These are phyloP conservation scores for Penicillium longicatenatum DNA, from an alignment of 495 filamentous ascomycete species.

Conservation along the genomic window DNA sequence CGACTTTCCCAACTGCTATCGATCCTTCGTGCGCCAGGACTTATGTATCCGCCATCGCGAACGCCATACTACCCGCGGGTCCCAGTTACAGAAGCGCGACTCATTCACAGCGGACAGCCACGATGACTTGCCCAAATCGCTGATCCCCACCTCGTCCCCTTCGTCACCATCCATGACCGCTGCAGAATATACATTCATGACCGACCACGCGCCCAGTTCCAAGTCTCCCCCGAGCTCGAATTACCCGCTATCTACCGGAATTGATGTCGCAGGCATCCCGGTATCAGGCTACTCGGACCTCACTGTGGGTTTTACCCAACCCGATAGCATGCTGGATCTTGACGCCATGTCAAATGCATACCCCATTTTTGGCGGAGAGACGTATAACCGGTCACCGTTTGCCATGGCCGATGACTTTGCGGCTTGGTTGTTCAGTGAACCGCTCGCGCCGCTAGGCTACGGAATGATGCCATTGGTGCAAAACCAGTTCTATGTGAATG, in stretches of 20 bases:
- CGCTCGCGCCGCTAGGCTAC: slow-evolving; percentile 39
- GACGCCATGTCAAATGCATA: slow-evolving; percentile 73
- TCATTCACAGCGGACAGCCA: slow-evolving; percentile 37
- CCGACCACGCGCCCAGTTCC: slow-evolving; percentile 15
- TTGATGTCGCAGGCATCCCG: slow-evolving; percentile 24
- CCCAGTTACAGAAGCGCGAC: slow-evolving; percentile 91
- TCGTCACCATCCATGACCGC: slow-evolving; percentile 26
- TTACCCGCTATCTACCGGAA: slow-evolving; percentile 33
- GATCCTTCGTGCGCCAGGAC: slow-evolving; percentile 92
- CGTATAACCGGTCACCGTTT: slow-evolving; percentile 81
- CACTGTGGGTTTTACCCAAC: slow-evolving; percentile 15
- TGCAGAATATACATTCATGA: slow-evolving; percentile 23
- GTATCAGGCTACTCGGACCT: slow-evolving; percentile 36
- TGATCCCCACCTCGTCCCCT: slow-evolving; percentile 20
- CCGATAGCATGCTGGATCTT: slow-evolving; percentile 40
- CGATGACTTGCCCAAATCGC: slow-evolving; percentile 22
- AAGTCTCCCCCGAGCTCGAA: slow-evolving; percentile 22
- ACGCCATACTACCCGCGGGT: slow-evolving; percentile 93
- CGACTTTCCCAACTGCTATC: slow-evolving; percentile 88
- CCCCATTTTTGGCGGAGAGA: slow-evolving; percentile 82
- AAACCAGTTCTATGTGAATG: slow-evolving; percentile 46
- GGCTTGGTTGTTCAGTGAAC: slow-evolving; percentile 84
- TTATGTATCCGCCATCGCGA: slow-evolving; percentile 92
- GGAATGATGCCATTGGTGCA: slow-evolving; percentile 42
- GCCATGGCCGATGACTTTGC: slow-evolving; percentile 91